phyloP scores from a whole-genome alignment of 2,329 filamentous ascomycete genomes.

The Phialophora chinensis region DNA sequence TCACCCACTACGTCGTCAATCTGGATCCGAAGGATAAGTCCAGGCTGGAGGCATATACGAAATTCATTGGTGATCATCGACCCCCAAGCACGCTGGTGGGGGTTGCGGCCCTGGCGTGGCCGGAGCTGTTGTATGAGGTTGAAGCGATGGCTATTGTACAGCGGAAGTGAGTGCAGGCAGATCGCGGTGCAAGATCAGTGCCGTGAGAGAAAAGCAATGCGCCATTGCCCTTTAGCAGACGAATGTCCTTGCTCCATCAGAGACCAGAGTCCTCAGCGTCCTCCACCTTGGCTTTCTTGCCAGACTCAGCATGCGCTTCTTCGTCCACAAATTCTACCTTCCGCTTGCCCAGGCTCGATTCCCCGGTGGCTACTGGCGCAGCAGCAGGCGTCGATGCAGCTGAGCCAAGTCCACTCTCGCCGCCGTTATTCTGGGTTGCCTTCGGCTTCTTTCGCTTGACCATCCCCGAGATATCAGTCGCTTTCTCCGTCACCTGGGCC shows the following conservation, averaged over 20 bases:
- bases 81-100: constrained; percentile 32
- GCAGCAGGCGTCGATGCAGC: constrained; percentile 32
- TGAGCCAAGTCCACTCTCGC: constrained; percentile 30
- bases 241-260: constrained; percentile 2
- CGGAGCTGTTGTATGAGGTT: constrained; percentile 31
- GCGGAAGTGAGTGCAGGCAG: constrained; percentile 12
- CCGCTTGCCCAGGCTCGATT: constrained; percentile 36
- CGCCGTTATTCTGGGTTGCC: constrained; percentile 22
- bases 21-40: constrained; percentile 26
- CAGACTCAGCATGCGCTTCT: constrained; percentile 23
- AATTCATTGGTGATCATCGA: constrained; percentile 26
- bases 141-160: constrained; percentile 32
- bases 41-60: constrained; percentile 22
- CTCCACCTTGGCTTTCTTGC: constrained; percentile 35
- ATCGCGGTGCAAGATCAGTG: background rate
- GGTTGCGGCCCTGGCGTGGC: constrained; percentile 28
- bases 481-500: constrained; percentile 60
- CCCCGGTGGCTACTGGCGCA: constrained; percentile 13
- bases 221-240: background rate
- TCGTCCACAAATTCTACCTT: constrained; percentile 37
- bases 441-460: constrained; percentile 61
- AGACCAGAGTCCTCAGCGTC: constrained; percentile 30
- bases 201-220: background rate
- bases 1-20: constrained; percentile 34
- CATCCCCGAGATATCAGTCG: constrained; percentile 65